Base-by-base conservation (phyloP, 306 rosid species). In the Astragalus membranaceus region DNA sequence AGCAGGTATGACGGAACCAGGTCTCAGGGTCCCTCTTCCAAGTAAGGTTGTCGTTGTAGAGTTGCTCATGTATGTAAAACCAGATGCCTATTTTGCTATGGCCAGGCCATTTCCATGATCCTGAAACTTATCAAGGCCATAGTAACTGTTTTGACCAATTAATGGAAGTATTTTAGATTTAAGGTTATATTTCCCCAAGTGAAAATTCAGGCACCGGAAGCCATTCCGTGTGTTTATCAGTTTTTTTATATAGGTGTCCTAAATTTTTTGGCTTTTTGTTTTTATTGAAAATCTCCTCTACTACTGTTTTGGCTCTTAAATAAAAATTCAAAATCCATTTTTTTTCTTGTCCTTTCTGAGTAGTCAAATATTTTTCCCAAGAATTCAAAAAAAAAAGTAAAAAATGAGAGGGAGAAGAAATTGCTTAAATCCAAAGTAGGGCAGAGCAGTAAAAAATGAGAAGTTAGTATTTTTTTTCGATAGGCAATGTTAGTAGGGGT, bases 11-110 rank as follows among this genome's bases (percentile, higher is more conserved):
- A 35, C 85, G 10, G 98, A 93, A 73, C 88, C 92, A 10, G 84
- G 90, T 69, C 93, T 90, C 73, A 93, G 78, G 70, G 13, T 87
- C 72, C 61, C 50, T 51, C 83, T 54, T 55, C 97, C 97, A 13
- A 58, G 64, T 58, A 80, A 78, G 70, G 76, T 90, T 37, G 71
- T 78, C 16, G 84, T 84, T 52, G 49, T 93, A 60, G 98, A 93
- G 87, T 81, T 93, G 82, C 70, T 93, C 39, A 81, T 93, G 97
- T 90, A 94, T 2, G 84, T 73, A 33, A 90, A 90, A 41, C 87
- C 88, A 35, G 90, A 82, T 72, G 76, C 82, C 17, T 81, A 67
- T 74, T 93, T 93, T 80, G 98, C 94, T 50, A 63, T 93, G 63
- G 98, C 90, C 20, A 83, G 92, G 80, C 89, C 88, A 41, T 80